Evolutionary conservation across 148 eudicot genomes (phyloP).

Genomic region (Rhododendron williamsianum): DNA sequence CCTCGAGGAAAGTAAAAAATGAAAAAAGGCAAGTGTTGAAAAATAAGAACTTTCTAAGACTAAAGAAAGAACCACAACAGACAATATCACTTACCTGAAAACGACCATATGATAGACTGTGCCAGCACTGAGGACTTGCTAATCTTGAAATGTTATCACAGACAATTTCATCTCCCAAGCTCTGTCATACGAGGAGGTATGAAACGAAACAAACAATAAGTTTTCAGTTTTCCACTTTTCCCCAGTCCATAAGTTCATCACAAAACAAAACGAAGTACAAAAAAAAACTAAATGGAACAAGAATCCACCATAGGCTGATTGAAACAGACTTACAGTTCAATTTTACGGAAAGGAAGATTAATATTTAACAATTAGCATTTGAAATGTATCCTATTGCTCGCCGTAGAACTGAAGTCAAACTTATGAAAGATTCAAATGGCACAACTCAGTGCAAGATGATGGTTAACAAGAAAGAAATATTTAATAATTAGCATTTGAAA

Average conservation of each 20-base stretch:
- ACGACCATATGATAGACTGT: constrained; percentile 91
- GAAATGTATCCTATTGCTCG: not conserved
- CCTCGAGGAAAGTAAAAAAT: constrained; percentile 3
- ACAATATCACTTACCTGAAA: constrained; percentile 57
- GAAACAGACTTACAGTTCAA: not conserved
- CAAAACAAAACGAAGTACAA: not conserved
- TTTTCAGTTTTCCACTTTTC: not conserved
- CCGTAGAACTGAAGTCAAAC: not conserved
- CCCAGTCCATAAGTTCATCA: not conserved
- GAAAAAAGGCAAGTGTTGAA: not conserved
- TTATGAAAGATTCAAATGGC: not conserved
- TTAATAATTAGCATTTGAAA: not conserved
- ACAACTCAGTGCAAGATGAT: not conserved
- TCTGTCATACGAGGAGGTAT: constrained; percentile 36
- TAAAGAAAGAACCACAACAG: not conserved
- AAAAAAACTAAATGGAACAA: not conserved
- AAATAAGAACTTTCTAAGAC: not conserved
- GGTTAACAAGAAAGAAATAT: not conserved
- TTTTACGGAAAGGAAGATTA: not conserved
- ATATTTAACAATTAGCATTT: not conserved
- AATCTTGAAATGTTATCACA: constrained; percentile 64
- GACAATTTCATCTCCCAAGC: constrained; percentile 94
- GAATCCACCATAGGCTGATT: not conserved
- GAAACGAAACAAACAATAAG: not conserved
- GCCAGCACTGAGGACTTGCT: constrained; percentile 87